Evolutionary conservation across 768 basidiomycete species (phyloP).

Genomic region (Lactarius evosmus): DNA sequence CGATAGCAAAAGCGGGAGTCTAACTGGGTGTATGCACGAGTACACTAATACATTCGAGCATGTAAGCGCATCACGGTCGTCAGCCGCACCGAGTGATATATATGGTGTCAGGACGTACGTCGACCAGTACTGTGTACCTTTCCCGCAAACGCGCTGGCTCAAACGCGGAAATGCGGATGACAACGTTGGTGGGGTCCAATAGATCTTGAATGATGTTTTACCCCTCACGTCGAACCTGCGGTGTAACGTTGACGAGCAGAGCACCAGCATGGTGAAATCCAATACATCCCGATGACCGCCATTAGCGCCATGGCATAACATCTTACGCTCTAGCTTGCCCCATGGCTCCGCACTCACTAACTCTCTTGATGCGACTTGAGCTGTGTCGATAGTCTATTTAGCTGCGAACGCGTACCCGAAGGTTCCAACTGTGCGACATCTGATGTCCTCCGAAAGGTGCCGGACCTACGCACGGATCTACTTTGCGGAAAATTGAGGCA

Average conservation of each 20-base stretch:
- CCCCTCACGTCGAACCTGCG: constrained; percentile 89
- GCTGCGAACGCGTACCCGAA: constrained; percentile 84
- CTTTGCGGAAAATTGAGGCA: constrained; percentile 69
- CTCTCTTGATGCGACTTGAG: constrained; percentile 52
- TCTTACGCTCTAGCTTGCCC: constrained; percentile 79
- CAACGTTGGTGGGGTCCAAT: constrained; percentile 83
- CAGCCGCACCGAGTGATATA: constrained; percentile 84
- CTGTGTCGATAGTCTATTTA: constrained; percentile 71
- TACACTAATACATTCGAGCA: constrained; percentile 89
- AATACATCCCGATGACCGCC: constrained; percentile 78
- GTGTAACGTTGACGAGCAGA: neutral
- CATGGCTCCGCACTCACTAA: constrained; percentile 39
- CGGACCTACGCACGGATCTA: constrained; percentile 62
- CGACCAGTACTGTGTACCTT: constrained; percentile 82
- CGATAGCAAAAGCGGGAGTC: constrained; percentile 72
- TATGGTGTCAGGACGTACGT: constrained; percentile 88
- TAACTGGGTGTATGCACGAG: constrained; percentile 63
- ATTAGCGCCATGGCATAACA: constrained; percentile 86
- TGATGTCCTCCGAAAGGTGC: constrained; percentile 79
- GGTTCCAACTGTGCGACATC: constrained; percentile 89
- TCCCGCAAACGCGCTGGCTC: constrained; percentile 60
- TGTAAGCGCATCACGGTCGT: constrained; percentile 83
- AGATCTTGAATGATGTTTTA: constrained; percentile 84
- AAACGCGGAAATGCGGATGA: constrained; percentile 81
- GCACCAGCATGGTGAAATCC: neutral